These are phyloP conservation scores for Pleurotus tuoliensis DNA, from an alignment of 768 basidiomycete genomes.

Conservation along the genomic window DNA sequence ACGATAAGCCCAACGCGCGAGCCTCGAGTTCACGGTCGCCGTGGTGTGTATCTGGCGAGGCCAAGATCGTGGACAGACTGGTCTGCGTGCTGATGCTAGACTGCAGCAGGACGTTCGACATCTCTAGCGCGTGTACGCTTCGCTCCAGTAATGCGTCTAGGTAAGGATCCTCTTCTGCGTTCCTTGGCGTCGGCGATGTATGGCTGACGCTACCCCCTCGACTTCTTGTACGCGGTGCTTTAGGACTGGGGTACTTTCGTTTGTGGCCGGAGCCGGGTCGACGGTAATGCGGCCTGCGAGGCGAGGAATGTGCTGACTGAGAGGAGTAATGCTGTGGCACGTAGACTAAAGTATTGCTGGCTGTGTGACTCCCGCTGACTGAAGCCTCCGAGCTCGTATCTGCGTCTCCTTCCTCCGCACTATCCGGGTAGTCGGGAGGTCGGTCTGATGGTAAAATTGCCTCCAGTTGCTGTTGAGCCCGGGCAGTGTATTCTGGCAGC, in stretches of 20 bases:
- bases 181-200: constrained; percentile 18
- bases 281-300: constrained; percentile 13
- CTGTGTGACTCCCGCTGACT: constrained; percentile 4
- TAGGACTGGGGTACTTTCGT: constrained; percentile 21
- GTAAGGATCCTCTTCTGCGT: constrained; percentile 43
- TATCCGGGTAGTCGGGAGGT: constrained; percentile 75
- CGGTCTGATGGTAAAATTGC: constrained; percentile 42
- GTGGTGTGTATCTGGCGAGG: constrained; percentile 32
- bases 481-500: constrained; percentile 56
- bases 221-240: constrained; percentile 23
- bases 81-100: constrained; percentile 72
- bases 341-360: constrained; percentile 15
- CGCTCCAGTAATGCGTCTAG: constrained; percentile 78
- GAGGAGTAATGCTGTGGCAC: constrained; percentile 23
- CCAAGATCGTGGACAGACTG: constrained; percentile 42
- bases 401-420: constrained; percentile 73
- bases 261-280: constrained; percentile 28
- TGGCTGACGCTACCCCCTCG: constrained; percentile 10
- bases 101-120: constrained; percentile 77
- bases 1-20: constrained; percentile 48
- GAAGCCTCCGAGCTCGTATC: constrained; percentile 47
- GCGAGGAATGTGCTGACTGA: constrained; percentile 18
- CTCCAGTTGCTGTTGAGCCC: constrained; percentile 10
- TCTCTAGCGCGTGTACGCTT: constrained; percentile 81
- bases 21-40: constrained; percentile 45